Conservation (phyloP, 345 rosid species). For the Murraya koenigii region DNA sequence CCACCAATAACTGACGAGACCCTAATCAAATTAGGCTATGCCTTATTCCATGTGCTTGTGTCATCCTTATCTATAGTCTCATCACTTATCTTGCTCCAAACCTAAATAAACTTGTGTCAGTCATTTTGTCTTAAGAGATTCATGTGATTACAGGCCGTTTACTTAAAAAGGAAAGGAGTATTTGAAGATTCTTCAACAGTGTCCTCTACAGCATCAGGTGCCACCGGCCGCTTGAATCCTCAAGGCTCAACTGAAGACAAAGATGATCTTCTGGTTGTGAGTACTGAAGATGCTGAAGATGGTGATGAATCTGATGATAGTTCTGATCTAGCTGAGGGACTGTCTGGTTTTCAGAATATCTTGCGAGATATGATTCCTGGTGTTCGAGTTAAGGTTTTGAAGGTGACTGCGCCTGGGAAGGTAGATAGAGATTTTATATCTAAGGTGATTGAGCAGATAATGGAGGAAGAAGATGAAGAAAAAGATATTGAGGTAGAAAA, state of each 20-base stretch:
- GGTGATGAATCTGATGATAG: conserved; percentile 58
- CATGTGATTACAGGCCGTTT: conserved; percentile 62
- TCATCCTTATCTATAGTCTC: too few relatives aligned
- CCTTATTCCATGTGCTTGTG: too few relatives aligned
- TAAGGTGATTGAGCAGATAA: conserved; percentile 77
- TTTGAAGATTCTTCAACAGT: conserved; percentile 43
- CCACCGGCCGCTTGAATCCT: conserved; percentile 39
- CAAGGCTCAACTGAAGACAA: conserved; percentile 53
- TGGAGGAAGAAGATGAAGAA: conserved; percentile 78
- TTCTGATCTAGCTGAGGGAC: conserved; percentile 68
- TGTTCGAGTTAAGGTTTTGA: conserved; percentile 79
- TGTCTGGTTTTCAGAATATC: conserved; percentile 69
- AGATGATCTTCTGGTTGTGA: conserved; percentile 46
- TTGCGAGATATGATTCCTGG: conserved; percentile 89
- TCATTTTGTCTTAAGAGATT: conserved; percentile 13
- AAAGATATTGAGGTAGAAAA: conserved; percentile 56
- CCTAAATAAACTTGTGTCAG: background rate
- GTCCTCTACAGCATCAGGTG: conserved; percentile 40
- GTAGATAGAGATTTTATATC: conserved; percentile 81
- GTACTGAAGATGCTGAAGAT: conserved; percentile 61
- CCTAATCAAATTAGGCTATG: too few relatives aligned
- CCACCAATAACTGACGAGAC: too few relatives aligned
- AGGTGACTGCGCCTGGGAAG: conserved; percentile 71
- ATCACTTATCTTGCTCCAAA: background rate
- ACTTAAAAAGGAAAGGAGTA: conserved; percentile 58